phyloP scores from a whole-genome alignment of 2,329 filamentous ascomycete genomes.

The Annulohypoxylon truncatum region DNA sequence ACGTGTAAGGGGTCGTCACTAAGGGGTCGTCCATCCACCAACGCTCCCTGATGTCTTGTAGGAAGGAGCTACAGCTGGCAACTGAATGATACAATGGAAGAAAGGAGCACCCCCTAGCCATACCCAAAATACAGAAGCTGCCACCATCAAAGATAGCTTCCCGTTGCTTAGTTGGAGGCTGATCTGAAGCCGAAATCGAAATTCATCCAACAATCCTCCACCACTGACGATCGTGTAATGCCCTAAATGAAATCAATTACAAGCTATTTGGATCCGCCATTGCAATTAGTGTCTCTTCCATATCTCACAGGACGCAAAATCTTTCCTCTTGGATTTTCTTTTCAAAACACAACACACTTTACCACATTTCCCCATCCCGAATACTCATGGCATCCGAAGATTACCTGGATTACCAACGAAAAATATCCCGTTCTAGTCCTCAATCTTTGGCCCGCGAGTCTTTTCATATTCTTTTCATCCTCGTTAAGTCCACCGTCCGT shows the following conservation, averaged over 20 bases:
- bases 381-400: slow-evolving; percentile 18
- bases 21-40: background rate
- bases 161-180: background rate
- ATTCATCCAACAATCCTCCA: background rate
- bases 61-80: slow-evolving; percentile 1
- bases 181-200: background rate
- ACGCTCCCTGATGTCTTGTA: too few relatives aligned
- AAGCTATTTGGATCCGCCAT: background rate
- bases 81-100: slow-evolving; percentile 4
- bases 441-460: background rate
- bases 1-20: too few relatives aligned
- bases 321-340: slow-evolving; percentile 15
- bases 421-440: background rate
- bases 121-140: slow-evolving; percentile 7
- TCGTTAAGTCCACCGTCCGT: background rate
- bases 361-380: background rate
- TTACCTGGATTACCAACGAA: background rate
- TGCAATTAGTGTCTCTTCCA: background rate
- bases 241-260: background rate
- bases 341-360: background rate
- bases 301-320: slow-evolving; percentile 13
- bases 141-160: background rate
- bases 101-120: background rate
- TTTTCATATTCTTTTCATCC: background rate
- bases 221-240: background rate